Evolutionary conservation across 78 protist genomes (phyloP).

Genomic region (Dictyostelium purpureum): DNA sequence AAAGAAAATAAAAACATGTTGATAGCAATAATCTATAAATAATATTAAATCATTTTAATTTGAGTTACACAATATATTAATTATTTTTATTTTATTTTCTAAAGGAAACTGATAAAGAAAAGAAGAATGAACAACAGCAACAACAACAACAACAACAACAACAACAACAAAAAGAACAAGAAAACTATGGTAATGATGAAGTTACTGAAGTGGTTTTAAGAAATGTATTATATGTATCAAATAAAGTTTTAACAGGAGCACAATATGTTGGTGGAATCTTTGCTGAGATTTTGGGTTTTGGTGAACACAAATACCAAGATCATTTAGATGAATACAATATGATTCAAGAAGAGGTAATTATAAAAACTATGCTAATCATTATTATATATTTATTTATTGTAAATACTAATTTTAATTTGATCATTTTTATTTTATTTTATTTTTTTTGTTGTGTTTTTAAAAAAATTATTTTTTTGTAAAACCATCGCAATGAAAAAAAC

Average conservation of each 20-base stretch:
- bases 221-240: neutral
- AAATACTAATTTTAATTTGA: too few relatives aligned
- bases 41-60: too few relatives aligned
- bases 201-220: conserved; percentile 1
- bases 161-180: neutral
- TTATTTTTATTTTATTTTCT: neutral
- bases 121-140: neutral
- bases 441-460: too few relatives aligned
- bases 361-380: too few relatives aligned
- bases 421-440: too few relatives aligned
- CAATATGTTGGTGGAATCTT: conserved; percentile 42
- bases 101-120: neutral
- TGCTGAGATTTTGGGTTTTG: conserved; percentile 45
- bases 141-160: conserved; percentile 2
- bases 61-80: too few relatives aligned
- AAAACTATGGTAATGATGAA: conserved; percentile 8
- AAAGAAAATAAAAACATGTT: too few relatives aligned
- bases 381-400: too few relatives aligned
- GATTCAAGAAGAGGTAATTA: conserved; percentile 46
- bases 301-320: conserved; percentile 55
- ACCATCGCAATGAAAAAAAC: too few relatives aligned
- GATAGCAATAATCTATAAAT: too few relatives aligned
- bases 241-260: conserved; percentile 31
- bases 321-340: conserved; percentile 50
- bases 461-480: too few relatives aligned